Conservation (phyloP, 306 rosid genomes). For the Vicia sativa region DNA sequence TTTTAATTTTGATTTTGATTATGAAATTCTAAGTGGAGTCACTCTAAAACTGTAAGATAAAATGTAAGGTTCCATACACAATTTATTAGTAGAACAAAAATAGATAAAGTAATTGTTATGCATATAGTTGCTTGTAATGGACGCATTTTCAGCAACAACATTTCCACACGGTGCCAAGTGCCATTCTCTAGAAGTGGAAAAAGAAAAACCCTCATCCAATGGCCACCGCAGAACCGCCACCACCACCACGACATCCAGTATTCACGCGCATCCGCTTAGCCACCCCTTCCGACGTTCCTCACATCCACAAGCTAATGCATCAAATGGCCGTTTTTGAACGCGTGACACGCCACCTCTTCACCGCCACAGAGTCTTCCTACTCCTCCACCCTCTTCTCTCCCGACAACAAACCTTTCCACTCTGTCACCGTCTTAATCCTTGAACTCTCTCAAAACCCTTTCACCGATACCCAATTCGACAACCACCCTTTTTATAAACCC, state of each 20-base stretch:
- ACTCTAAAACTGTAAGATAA: too few relatives aligned
- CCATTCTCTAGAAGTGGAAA: too few relatives aligned
- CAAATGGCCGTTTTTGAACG: constrained; percentile 84
- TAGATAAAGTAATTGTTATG: too few relatives aligned
- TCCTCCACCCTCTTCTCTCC: constrained; percentile 65
- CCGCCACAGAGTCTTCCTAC: constrained; percentile 75
- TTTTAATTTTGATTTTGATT: too few relatives aligned
- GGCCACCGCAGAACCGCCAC: too few relatives aligned
- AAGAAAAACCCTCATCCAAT: too few relatives aligned
- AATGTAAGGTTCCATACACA: too few relatives aligned
- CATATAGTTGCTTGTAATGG: too few relatives aligned
- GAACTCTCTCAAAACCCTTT: constrained; percentile 68
- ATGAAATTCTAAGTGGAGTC: too few relatives aligned
- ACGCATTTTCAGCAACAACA: too few relatives aligned
- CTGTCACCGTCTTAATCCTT: constrained; percentile 79
- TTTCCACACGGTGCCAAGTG: too few relatives aligned
- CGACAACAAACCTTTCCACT: constrained; percentile 56
- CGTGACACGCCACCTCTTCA: constrained; percentile 61
- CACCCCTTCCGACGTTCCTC: constrained; percentile 60
- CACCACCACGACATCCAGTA: constrained; percentile 53
- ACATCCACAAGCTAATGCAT: constrained; percentile 81
- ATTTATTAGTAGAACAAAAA: too few relatives aligned
- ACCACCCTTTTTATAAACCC: constrained; percentile 49
- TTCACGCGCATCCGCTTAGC: constrained; percentile 85
- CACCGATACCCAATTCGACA: neutral